Evolutionary conservation across 306 rosid species (phyloP).

Genomic region (Pyrus pyrifolia): DNA sequence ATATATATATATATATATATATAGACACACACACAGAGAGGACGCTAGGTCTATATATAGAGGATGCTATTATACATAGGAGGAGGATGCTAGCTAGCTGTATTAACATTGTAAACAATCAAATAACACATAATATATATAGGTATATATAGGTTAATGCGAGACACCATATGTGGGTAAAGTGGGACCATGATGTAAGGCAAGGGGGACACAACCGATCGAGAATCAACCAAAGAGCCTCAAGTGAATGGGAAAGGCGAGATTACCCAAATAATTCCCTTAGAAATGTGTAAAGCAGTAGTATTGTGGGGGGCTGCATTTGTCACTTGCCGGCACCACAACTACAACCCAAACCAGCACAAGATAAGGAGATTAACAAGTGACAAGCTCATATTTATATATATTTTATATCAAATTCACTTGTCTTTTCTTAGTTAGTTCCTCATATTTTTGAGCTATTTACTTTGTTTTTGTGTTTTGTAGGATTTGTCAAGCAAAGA

Average conservation of each 20-base stretch:
- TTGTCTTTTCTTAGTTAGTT: too few relatives aligned
- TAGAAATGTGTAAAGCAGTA: conserved; percentile 6
- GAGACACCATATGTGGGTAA: neutral
- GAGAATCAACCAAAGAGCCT: neutral
- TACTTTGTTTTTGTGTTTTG: too few relatives aligned
- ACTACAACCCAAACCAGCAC: neutral
- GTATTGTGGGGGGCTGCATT: neutral
- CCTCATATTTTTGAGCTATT: too few relatives aligned
- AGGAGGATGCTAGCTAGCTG: neutral
- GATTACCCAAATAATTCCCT: conserved; percentile 40
- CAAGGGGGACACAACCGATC: conserved; percentile 3
- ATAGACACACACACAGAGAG: too few relatives aligned
- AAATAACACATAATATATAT: neutral
- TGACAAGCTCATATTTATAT: too few relatives aligned
- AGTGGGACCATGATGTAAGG: conserved; percentile 41
- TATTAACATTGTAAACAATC: too few relatives aligned
- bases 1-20: too few relatives aligned
- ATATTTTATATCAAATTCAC: too few relatives aligned
- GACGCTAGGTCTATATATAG: neutral
- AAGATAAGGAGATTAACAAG: neutral
- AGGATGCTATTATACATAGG: neutral
- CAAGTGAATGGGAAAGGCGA: neutral
- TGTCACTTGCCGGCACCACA: neutral
- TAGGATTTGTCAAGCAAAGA: too few relatives aligned
- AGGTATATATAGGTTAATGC: neutral